A percentile compares a stretch with the other conserved stretches of the same genome.
Conservation (phyloP, 805 yeast genomes). For the Suhomyces xylopsoci region DNA sequence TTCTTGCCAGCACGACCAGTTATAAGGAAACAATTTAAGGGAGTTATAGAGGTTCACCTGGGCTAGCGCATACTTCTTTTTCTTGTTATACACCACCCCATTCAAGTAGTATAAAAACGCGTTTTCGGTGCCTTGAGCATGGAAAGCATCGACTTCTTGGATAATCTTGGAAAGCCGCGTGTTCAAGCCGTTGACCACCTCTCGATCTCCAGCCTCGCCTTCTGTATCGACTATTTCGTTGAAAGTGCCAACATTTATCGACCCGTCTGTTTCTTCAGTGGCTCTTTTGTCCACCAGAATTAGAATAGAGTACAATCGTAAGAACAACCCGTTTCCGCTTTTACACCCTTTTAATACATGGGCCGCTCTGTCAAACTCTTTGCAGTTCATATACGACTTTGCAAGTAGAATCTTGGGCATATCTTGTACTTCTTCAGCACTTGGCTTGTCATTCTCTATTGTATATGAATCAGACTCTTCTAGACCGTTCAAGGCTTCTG, state of each 20-base stretch:
- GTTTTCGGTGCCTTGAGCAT: slow-evolving; percentile 27
- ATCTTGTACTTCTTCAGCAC: slow-evolving; percentile 15
- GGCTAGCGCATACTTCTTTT: slow-evolving; percentile 60
- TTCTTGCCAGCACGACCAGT: slow-evolving; percentile 95
- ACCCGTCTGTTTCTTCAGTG: slow-evolving; percentile 70
- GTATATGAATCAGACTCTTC: not conserved
- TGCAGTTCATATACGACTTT: slow-evolving; percentile 69
- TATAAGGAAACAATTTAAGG: slow-evolving; percentile 67
- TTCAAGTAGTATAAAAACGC: slow-evolving; percentile 67
- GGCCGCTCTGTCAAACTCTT: slow-evolving; percentile 81
- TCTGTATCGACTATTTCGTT: slow-evolving; percentile 18
- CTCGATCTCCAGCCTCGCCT: slow-evolving; percentile 7
- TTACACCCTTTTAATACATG: slow-evolving; percentile 50
- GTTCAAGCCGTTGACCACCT: slow-evolving; percentile 20
- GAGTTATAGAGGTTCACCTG: slow-evolving; percentile 60
- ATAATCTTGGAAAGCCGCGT: slow-evolving; percentile 31
- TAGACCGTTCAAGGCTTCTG: slow-evolving; percentile 75
- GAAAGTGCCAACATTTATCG: slow-evolving; percentile 41
- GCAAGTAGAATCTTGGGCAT: slow-evolving; percentile 56
- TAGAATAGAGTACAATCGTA: slow-evolving; percentile 65
- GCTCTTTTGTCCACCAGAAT: slow-evolving; percentile 74
- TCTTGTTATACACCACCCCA: slow-evolving; percentile 65
- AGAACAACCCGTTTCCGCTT: slow-evolving; percentile 54
- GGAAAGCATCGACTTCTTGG: slow-evolving; percentile 38
- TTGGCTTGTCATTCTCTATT: slow-evolving; percentile 1